Base-by-base conservation (phyloP, 768 basidiomycete species). In the Coprinopsis marcescibilis region DNA sequence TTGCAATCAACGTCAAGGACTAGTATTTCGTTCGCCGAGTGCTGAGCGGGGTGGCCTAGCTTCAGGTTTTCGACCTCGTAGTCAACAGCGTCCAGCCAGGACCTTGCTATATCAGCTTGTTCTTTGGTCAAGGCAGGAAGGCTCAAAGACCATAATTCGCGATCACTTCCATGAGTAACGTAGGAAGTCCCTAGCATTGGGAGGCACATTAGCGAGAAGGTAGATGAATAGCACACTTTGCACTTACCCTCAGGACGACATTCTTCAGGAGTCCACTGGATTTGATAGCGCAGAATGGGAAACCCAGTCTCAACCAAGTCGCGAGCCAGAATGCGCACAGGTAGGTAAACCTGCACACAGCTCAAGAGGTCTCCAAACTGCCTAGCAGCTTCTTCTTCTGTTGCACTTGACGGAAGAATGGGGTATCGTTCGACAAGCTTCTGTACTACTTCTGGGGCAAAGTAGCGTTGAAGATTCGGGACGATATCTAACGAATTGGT, bases 101-200 rank as follows among this genome's bases (percentile, higher is more conserved):
- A 62, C 30, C 72, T 67, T 0, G 84, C 81, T 12, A 78, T 56
- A 0, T 59, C 56, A 6, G 67, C 59, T 52, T 88, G 76, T 3
- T 70, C 54, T 0, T 63, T 49, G 3, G 67, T 62, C 47, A 89
- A 59, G n/a, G 55, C 58, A 3, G 80, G 75, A 1, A 70, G 50
- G 4, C 79, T 71, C 13, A 87, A 64, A 1, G 80, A 71, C 79
- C 85, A 89, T 13, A 88, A 43, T 21, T 65, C 49, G 4, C 80
- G 69, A 54, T 89, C 88, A 6, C 76, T 76, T 4, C 66, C 83
- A 54, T 89, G 87, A 0, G 84, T 86, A 4, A 88, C 80, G 45
- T 80, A 78, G 1, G n/a, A n/a, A n/a, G n/a, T n/a, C n/a, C 82
- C 83, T 86, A 43, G 14, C 36, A 29, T 11, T 17, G 7, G 19